phyloP scores from a whole-genome alignment of 805 yeast species.

The Suhomyces sp. region DNA sequence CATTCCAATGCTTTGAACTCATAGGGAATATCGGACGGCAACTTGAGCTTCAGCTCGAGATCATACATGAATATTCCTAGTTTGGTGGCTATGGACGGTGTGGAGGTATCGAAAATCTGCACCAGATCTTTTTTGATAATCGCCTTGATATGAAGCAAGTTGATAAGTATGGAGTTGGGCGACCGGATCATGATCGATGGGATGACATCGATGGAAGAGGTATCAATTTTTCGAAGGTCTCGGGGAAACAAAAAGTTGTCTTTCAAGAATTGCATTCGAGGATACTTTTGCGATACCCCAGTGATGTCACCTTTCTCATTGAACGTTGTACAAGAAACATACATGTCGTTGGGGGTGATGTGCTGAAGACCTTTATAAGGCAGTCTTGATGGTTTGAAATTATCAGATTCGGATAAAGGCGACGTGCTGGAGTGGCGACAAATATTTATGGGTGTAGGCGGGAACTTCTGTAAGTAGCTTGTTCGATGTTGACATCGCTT shows the following conservation, averaged over 20 bases:
- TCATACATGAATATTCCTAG: slow-evolving; percentile 82
- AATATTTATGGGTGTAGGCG: neutral
- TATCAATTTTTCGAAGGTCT: slow-evolving; percentile 81
- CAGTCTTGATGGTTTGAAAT: neutral
- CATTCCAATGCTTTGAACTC: slow-evolving; percentile 85
- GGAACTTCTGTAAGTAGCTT: neutral
- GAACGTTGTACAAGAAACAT: slow-evolving; percentile 78
- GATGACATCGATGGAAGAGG: slow-evolving; percentile 71
- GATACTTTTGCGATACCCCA: slow-evolving; percentile 69
- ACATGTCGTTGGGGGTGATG: slow-evolving; percentile 43
- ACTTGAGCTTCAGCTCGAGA: slow-evolving; percentile 66
- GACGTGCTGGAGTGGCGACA: neutral
- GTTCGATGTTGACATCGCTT: neutral
- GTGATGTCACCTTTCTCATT: slow-evolving; percentile 66
- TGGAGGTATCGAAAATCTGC: slow-evolving; percentile 76
- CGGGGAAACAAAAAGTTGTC: slow-evolving; percentile 78
- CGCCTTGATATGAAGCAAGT: slow-evolving; percentile 85
- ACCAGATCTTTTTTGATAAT: slow-evolving; percentile 78
- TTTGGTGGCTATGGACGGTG: slow-evolving; percentile 62
- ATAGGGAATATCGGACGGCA: slow-evolving; percentile 37
- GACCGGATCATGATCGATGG: slow-evolving; percentile 82
- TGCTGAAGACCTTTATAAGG: slow-evolving; percentile 6
- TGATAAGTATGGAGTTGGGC: slow-evolving; percentile 73
- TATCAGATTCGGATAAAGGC: neutral
- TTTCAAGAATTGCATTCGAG: slow-evolving; percentile 64